Base-by-base conservation (phyloP, 2,329 filamentous ascomycete genomes). In the Emericellopsis cladophorae region DNA sequence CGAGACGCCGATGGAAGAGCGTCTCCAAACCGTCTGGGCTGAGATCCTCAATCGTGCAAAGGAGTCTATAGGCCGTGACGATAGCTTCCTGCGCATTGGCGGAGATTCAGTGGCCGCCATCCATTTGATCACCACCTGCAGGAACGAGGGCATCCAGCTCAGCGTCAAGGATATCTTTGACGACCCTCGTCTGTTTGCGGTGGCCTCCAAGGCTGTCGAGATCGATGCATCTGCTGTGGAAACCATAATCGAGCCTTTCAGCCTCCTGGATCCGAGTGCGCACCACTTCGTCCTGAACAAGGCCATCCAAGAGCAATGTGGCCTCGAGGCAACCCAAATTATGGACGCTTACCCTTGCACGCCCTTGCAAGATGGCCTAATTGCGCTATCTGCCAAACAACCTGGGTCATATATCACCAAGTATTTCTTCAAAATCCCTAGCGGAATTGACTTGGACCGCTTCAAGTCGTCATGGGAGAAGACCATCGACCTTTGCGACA, bases 321-420 rank as follows among this genome's bases (percentile, higher is more conserved):
- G 35, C 11, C 35, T 37, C 18, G 16, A 42, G 18, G 26, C 10
- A 33, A 9, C 11, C 4, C 15, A 34, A 4, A 29, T 70, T 6
- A 61, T 70, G 39, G 68, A 74, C 41, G 51, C 67, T 0, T 73
- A 69, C 39, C 69, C 68, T 1, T 68, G 66, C 48, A 67, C 68
- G 0, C 58, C 67, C 1, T 49, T 70, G 1, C 70, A 74, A 43
- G 66, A 69, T 46, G 66, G 63, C 4, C 56, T 74, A 2, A 61
- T 74, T 51, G 64, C 67, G 2, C 48, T 72, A 4, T 63, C 69
- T 7, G 49, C 46, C 36, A 52, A 53, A 29, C 48, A 55, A 34
- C 45, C 48, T 0, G 49, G 50, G 3, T 45, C 45, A 8, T 53
- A 53, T 36, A 42, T 49, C 11, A 38, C 46, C 4, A 43, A 47